Evolutionary conservation across 257 asterid species (phyloP).

Genomic region (Craterostigma plantagineum): DNA sequence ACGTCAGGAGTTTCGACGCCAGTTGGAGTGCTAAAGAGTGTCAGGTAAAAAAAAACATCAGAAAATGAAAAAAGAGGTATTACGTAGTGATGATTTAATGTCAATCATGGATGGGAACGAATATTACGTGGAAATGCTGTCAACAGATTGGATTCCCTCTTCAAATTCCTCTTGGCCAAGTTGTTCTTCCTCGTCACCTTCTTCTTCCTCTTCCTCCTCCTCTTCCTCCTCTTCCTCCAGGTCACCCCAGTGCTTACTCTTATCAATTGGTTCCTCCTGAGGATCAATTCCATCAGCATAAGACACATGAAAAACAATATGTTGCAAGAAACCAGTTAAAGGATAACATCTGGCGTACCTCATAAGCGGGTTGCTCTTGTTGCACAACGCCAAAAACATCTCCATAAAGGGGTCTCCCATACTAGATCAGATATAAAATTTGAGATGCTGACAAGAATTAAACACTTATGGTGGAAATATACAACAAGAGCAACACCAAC

Average conservation of each 20-base stretch:
- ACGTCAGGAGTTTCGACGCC: constrained; percentile 98
- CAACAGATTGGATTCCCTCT: constrained; percentile 84
- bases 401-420: constrained; percentile 85
- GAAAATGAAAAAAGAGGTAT: too few species aligned
- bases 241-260: constrained; percentile 93
- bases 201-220: constrained; percentile 75
- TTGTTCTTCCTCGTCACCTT: constrained; percentile 57
- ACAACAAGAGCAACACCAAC: constrained; percentile 9
- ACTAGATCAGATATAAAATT: constrained; percentile 20
- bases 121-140: constrained; percentile 85
- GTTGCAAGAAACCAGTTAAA: not conserved
- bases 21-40: constrained; percentile 67
- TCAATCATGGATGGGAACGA: not conserved
- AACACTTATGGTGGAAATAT: not conserved
- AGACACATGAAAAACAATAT: not conserved
- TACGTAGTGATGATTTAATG: constrained; percentile 1
- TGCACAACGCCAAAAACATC: constrained; percentile 78
- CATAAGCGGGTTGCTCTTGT: constrained; percentile 40
- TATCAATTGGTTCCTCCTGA: constrained; percentile 91
- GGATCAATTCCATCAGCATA: constrained; percentile 1
- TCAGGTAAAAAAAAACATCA: constrained; percentile 11
- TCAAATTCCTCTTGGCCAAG: constrained; percentile 72
- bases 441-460: not conserved
- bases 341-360: constrained; percentile 3
- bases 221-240: constrained; percentile 88